These are phyloP conservation scores for Chlamydomonas reinhardtii DNA, from an alignment of 163 green algal species.

Conservation along the genomic window DNA sequence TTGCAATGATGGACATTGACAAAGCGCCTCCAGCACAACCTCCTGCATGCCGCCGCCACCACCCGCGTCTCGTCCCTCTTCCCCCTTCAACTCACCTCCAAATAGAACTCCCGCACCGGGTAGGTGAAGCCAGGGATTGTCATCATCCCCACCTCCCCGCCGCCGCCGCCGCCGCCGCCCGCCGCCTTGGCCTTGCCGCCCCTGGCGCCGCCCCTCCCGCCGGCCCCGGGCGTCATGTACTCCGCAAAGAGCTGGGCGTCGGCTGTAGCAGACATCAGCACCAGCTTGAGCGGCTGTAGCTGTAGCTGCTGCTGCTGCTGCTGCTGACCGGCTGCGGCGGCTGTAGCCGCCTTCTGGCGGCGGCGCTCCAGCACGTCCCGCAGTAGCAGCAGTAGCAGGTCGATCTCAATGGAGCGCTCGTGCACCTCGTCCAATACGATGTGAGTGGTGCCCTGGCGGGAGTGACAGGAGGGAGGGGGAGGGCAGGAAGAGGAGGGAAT, in stretches of 20 bases:
- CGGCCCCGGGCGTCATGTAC: slow-evolving; percentile 80
- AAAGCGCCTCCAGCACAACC: too few relatives aligned
- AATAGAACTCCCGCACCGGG: slow-evolving; percentile 78
- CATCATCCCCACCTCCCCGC: slow-evolving; percentile 26
- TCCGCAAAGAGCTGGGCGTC: slow-evolving; percentile 89
- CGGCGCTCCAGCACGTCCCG: slow-evolving; percentile 69
- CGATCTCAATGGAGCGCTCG: slow-evolving; percentile 81
- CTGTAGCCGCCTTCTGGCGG: neutral
- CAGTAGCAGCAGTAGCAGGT: slow-evolving; percentile 94
- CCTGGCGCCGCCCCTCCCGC: neutral
- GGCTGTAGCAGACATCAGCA: slow-evolving; percentile 97
- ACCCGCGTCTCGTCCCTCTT: too few relatives aligned
- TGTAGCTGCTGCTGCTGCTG: neutral
- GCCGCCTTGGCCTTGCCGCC: neutral
- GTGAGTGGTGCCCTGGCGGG: slow-evolving; percentile 75
- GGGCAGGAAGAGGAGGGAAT: neutral
- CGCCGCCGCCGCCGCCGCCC: neutral
- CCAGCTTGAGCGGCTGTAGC: slow-evolving; percentile 64
- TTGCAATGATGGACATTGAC: neutral
- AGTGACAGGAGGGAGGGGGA: neutral
- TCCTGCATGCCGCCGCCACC: too few relatives aligned
- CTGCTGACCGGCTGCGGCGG: neutral
- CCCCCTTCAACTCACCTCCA: slow-evolving; percentile 84
- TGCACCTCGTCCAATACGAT: slow-evolving; percentile 92
- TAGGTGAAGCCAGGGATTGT: slow-evolving; percentile 65